Evolutionary conservation across 1,284 basidiomycete species (phyloP).

Genomic region (Cystobasidium pallidum): DNA sequence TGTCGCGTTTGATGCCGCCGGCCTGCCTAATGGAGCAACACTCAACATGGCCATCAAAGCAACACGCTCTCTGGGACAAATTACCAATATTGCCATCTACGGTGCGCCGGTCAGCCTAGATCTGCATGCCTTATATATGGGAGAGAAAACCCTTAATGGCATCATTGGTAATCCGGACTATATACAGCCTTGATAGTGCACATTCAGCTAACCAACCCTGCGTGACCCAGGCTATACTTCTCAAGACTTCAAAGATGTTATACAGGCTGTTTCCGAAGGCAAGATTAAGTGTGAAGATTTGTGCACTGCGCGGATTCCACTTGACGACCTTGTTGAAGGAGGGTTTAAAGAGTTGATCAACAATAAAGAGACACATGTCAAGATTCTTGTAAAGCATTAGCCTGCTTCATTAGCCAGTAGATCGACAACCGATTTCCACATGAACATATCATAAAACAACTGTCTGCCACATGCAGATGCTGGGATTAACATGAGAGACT

Average conservation of each 20-base stretch:
- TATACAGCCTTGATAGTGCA: no score
- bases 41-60: constrained; percentile 42
- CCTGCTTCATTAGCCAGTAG: background rate
- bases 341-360: constrained; percentile 42
- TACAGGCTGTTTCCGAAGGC: constrained; percentile 38
- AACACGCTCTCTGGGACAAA: constrained; percentile 31
- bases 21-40: constrained; percentile 28
- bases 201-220: no score
- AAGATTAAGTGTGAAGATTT: constrained; percentile 42
- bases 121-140: constrained; percentile 42
- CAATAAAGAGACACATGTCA: constrained; percentile 42
- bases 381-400: constrained; percentile 43
- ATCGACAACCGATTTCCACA: no score
- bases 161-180: constrained; percentile 43
- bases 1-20: constrained; percentile 43
- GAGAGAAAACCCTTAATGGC: constrained; percentile 44
- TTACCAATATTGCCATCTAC: constrained; percentile 42
- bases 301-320: constrained; percentile 39
- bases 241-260: constrained; percentile 45
- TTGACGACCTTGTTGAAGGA: constrained; percentile 41
- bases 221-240: constrained; percentile 30
- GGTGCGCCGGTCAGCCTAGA: constrained; percentile 31
- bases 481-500: no score
- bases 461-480: no score
- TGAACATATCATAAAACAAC: no score